phyloP scores from a whole-genome alignment of 2,329 filamentous ascomycete genomes.

The Sclerotinia trifoliorum region DNA sequence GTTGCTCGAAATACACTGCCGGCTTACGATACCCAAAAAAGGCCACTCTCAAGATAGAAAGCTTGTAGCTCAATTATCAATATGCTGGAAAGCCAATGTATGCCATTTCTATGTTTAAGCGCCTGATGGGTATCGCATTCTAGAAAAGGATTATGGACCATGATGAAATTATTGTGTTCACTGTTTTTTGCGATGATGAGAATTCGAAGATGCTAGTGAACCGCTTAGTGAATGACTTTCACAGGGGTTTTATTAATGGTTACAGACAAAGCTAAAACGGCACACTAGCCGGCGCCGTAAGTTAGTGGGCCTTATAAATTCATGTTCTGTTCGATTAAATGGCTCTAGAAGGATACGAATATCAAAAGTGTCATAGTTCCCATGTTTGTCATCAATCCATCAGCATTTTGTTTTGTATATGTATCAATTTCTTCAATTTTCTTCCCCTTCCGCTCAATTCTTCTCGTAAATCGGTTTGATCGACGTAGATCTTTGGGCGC shows the following conservation, averaged over 20 bases:
- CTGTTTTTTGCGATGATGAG: neutral
- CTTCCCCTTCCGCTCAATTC: neutral
- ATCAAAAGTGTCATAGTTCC: constrained; percentile 2
- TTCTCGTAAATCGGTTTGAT: neutral
- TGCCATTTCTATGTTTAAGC: too few species aligned
- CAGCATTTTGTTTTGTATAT: neutral
- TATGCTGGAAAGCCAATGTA: neutral
- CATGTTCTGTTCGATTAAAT: neutral
- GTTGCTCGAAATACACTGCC: neutral
- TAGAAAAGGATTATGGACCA: neutral
- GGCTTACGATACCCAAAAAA: neutral
- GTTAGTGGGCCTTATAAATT: neutral
- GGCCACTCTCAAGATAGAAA: neutral
- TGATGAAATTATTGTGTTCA: constrained; percentile 7
- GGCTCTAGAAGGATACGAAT: neutral
- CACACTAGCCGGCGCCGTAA: neutral
- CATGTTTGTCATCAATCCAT: constrained; percentile 11
- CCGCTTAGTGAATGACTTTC: neutral
- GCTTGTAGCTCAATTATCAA: constrained; percentile 3
- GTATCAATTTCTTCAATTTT: neutral
- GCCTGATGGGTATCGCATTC: neutral
- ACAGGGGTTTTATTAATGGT: neutral
- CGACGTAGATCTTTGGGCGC: neutral
- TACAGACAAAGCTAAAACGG: neutral
- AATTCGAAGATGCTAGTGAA: neutral